Evolutionary conservation across 345 rosid species (phyloP).

Genomic region (Citrus inodora): DNA sequence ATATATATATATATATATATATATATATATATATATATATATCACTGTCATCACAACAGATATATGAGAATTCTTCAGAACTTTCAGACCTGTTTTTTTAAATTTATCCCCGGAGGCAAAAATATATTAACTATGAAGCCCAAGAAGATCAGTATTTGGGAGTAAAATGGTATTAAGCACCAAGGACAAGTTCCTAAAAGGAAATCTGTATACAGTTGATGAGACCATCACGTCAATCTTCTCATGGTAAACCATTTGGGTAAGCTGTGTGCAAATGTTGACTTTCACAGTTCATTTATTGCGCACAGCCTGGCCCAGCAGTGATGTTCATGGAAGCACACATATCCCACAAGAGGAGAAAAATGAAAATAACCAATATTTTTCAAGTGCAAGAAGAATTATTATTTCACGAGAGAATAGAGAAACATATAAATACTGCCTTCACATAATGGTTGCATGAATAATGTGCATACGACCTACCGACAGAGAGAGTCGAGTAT

Average conservation of each 20-base stretch:
- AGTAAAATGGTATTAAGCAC: too few species aligned
- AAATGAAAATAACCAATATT: not conserved
- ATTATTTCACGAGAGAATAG: not conserved
- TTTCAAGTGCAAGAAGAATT: not conserved
- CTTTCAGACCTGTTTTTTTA: too few species aligned
- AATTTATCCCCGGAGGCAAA: too few species aligned
- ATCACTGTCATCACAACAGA: too few species aligned
- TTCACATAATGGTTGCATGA: not conserved
- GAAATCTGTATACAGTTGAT: not conserved
- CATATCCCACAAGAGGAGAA: not conserved
- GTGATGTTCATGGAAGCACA: not conserved
- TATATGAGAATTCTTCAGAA: too few species aligned
- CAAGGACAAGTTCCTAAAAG: not conserved
- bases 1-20: too few species aligned
- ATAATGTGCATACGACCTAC: not conserved
- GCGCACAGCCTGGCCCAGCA: slow-evolving; percentile 3
- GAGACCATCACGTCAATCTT: not conserved
- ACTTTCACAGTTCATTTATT: not conserved
- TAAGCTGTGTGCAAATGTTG: not conserved
- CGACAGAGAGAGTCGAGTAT: not conserved
- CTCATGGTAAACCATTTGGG: not conserved
- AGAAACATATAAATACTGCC: not conserved
- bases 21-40: too few species aligned
- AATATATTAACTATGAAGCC: too few species aligned
- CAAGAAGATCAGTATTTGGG: too few species aligned